A percentile compares a stretch with the other conserved stretches of the same genome.
These are phyloP conservation scores for Yarrowia yakushimensis DNA, from an alignment of 805 yeast genomes.

Conservation along the genomic window DNA sequence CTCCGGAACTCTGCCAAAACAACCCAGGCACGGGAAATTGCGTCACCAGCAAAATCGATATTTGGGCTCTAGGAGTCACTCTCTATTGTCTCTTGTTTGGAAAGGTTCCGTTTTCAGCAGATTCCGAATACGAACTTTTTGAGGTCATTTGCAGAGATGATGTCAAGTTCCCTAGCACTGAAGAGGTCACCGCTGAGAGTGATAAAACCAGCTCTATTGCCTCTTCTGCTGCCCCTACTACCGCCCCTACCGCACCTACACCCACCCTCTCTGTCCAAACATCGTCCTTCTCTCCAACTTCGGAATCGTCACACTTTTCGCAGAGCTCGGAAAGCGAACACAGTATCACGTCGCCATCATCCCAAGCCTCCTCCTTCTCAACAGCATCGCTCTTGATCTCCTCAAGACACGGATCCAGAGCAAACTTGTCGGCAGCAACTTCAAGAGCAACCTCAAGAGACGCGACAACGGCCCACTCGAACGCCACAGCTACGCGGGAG, in stretches of 20 bases:
- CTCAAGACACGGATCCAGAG: not conserved
- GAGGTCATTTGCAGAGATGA: slow-evolving; percentile 51
- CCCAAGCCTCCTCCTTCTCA: slow-evolving; percentile 11
- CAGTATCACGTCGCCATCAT: slow-evolving; percentile 3
- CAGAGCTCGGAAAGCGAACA: slow-evolving; percentile 4
- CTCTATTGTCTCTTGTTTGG: slow-evolving; percentile 86
- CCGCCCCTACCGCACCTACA: too few relatives aligned
- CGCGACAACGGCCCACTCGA: slow-evolving; percentile 6
- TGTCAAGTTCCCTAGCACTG: not conserved
- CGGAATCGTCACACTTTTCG: not conserved
- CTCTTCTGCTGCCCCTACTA: too few relatives aligned
- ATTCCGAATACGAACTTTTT: slow-evolving; percentile 79
- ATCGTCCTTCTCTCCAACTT: not conserved
- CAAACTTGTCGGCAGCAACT: not conserved
- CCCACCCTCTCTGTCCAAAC: slow-evolving; percentile 2
- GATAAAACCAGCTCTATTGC: too few relatives aligned
- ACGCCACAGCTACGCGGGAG: slow-evolving; percentile 6
- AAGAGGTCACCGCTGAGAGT: not conserved
- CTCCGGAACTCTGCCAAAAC: slow-evolving; percentile 58
- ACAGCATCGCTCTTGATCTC: not conserved
- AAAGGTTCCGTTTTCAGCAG: slow-evolving; percentile 81
- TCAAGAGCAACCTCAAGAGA: not conserved
- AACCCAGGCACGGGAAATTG: slow-evolving; percentile 38
- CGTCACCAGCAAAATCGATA: slow-evolving; percentile 80
- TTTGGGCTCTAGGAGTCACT: slow-evolving; percentile 97